Evolutionary conservation across 1,139 yeast genomes (phyloP).

Genomic region (Suhomyces bribrorum): DNA sequence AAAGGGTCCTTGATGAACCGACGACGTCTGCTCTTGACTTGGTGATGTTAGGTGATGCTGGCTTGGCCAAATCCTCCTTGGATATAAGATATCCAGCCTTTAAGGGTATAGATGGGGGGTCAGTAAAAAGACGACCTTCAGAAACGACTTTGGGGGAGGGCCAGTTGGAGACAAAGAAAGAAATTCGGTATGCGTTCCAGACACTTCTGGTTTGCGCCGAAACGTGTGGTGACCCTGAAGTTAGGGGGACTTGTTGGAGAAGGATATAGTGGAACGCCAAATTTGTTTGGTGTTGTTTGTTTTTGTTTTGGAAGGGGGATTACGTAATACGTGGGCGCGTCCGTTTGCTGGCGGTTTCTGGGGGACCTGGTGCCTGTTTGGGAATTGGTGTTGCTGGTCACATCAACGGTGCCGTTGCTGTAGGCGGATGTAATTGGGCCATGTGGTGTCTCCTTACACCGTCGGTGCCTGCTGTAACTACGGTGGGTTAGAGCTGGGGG

Average conservation of each 20-base stretch:
- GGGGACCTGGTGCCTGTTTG: too few species aligned
- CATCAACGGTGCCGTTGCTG: too few species aligned
- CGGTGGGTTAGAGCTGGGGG: neutral
- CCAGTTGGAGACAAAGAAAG: neutral
- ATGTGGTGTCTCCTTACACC: too few species aligned
- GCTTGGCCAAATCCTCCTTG: neutral
- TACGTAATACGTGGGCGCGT: slow-evolving; percentile 7
- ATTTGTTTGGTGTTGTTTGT: slow-evolving; percentile 11
- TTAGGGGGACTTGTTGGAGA: slow-evolving; percentile 1
- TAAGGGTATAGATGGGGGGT: neutral
- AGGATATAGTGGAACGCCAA: slow-evolving; percentile 10
- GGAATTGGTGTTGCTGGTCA: too few species aligned
- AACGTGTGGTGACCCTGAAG: neutral
- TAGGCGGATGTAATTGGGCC: too few species aligned
- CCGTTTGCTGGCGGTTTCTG: too few species aligned
- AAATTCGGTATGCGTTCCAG: neutral
- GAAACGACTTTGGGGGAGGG: neutral
- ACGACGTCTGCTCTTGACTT: too few species aligned
- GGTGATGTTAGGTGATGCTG: neutral
- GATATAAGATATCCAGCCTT: neutral
- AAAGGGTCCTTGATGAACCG: too few species aligned
- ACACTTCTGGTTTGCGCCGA: neutral
- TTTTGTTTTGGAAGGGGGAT: slow-evolving; percentile 11
- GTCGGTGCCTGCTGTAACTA: too few species aligned
- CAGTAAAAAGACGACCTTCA: too few species aligned